Conservation (phyloP, 257 asterid species). For the Solanum arcanum region DNA sequence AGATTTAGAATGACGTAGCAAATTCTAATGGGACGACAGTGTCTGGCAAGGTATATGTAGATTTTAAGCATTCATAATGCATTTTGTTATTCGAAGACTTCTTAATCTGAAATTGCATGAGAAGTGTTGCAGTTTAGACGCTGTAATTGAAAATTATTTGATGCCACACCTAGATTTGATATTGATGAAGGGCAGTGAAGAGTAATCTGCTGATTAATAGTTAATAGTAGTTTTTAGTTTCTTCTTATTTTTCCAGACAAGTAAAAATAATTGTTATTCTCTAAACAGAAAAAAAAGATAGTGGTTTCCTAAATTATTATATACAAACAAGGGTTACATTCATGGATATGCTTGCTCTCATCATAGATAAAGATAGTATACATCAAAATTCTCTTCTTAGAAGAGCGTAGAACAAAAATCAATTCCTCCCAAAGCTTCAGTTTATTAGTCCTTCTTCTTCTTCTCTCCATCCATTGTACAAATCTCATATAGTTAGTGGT, state of each 20-base stretch:
- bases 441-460: background rate
- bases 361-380: background rate
- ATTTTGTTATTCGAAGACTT: background rate
- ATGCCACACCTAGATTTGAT: background rate
- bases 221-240: background rate
- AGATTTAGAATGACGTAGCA: background rate
- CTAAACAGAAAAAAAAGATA: background rate
- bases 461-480: background rate
- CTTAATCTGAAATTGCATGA: background rate
- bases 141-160: background rate
- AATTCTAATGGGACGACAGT: background rate
- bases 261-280: background rate
- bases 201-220: background rate
- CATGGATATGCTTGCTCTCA: background rate
- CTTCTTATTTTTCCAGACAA: background rate
- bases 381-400: background rate
- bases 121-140: background rate
- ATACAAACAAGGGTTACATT: background rate
- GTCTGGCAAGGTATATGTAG: background rate
- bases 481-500: background rate
- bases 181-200: background rate
- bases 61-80: background rate
- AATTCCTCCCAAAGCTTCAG: background rate
- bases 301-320: background rate
- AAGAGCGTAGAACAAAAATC: background rate